Evolutionary conservation across 176 grass and related monocot genomes (phyloP), one percentile per base, ranked within the genome.

Genomic region (Oropetium thomaeum): DNA sequence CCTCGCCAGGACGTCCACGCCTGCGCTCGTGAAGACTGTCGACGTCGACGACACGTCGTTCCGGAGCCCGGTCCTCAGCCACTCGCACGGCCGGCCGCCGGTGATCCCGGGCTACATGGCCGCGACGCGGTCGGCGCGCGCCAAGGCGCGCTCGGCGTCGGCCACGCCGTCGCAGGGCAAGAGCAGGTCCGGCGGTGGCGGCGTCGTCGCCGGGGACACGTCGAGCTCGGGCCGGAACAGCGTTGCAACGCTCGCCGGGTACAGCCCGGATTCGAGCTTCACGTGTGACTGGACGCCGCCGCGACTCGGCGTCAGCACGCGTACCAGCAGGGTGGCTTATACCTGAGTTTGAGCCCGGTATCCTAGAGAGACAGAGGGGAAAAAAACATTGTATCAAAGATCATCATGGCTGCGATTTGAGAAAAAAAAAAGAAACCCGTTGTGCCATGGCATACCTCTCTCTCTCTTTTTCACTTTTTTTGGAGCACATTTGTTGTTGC

Each of bases 71-170:
- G 48, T 64, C 27, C 57, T 53, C 58, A 25, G 26, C 32, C 37
- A 9, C 54, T 13, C 57, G 2, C 58, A 60, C n/a, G 70, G 68
- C 67, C 60, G 34, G 42, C 74, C 26, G 16, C 79, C 20, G 0
- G 69, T 35, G 23, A 39, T 95, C 16, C 85, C 85, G 2, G 71
- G 88, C 15, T 95, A 90, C 82, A 90, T 91, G 92, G 82, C 79
- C 4, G 85, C 88, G 17, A 95, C 92, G 17, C 67, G 79, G 58
- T 94, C 88, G 0, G 79, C 88, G 10, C 78, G 82, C 23, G 85
- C 92, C 48, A 94, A 90, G 70, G 85, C 70, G 7, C 74, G 89
- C 12, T 65, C 81, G 23, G 58, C 73, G 3, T 48, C 81, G 65
- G n/a, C 59, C 1, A 69, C 65, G 1, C 66, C 61, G 35, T 39